Conservation (phyloP, 1,284 basidiomycete species). For the Thelephora terrestris region DNA sequence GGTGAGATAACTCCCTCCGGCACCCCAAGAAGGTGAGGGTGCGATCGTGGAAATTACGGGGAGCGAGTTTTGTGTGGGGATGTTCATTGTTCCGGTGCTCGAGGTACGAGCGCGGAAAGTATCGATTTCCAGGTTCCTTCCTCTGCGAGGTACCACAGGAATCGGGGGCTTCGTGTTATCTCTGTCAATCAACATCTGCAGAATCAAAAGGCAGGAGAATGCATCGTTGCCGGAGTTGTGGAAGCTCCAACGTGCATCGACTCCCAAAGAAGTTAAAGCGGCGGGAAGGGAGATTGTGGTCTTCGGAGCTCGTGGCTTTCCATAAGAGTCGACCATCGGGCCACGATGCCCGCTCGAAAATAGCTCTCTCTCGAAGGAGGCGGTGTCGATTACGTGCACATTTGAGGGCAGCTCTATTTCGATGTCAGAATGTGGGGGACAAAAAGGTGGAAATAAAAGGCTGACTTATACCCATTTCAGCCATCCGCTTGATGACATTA, state of each 20-base stretch:
- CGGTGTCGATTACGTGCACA: constrained; percentile 60
- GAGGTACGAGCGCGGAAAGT: background rate
- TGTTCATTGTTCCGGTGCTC: too few species aligned
- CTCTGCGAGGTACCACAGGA: constrained; percentile 8
- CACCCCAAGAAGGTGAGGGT: too few species aligned
- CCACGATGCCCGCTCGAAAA: constrained; percentile 47
- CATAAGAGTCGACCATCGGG: constrained; percentile 46
- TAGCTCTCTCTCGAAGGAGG: constrained; percentile 48
- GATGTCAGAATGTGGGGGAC: constrained; percentile 9
- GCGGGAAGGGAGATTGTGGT: constrained; percentile 45
- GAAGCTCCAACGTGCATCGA: constrained; percentile 32
- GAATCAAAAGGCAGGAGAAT: constrained; percentile 47
- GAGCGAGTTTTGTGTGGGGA: too few species aligned
- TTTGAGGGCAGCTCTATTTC: constrained; percentile 61
- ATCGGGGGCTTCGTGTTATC: constrained; percentile 21
- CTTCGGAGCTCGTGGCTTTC: constrained; percentile 35
- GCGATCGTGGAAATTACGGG: background rate
- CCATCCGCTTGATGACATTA: constrained; percentile 46
- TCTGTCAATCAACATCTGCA: constrained; percentile 56
- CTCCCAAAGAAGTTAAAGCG: constrained; percentile 41
- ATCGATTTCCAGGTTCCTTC: background rate
- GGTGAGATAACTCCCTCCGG: too few species aligned
- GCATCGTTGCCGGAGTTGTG: constrained; percentile 70
- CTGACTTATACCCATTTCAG: constrained; percentile 71
- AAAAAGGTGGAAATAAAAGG: constrained; percentile 17